Percentiles rank a stretch among this genome's conserved stretches.
These are phyloP conservation scores for Hypoxylon intermedium DNA, from an alignment of 495 filamentous ascomycete genomes.

Conservation along the genomic window DNA sequence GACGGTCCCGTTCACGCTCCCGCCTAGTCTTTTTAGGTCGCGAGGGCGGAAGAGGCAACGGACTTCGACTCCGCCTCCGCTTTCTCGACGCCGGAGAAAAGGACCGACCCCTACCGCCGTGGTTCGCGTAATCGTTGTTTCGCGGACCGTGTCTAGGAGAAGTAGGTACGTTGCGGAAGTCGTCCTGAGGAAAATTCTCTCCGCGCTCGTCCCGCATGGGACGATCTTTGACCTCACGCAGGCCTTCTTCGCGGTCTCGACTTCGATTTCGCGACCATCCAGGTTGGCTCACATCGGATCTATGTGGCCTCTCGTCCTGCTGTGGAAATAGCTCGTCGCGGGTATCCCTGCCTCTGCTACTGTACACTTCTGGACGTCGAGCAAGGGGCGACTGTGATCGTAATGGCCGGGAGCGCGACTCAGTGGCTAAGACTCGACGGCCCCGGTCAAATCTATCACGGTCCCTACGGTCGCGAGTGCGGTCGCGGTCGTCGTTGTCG, in stretches of 20 bases:
- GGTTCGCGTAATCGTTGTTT: constrained; percentile 28
- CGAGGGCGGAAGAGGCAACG: constrained; percentile 34
- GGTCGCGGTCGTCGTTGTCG: constrained; percentile 39
- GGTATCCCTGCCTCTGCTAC: constrained; percentile 25
- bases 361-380: constrained; percentile 22
- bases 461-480: constrained; percentile 40
- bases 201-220: constrained; percentile 25
- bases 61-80: constrained; percentile 40
- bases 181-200: constrained; percentile 20
- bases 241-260: constrained; percentile 14
- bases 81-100: constrained; percentile 44
- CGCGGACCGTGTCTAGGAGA: constrained; percentile 38
- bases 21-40: constrained; percentile 41
- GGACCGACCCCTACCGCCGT: constrained; percentile 35
- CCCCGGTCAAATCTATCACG: constrained; percentile 35
- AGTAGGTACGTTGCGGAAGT: constrained; percentile 33
- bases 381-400: constrained; percentile 39
- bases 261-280: constrained; percentile 36
- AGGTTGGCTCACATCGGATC: constrained; percentile 35
- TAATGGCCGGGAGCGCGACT: constrained; percentile 22
- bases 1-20: constrained; percentile 41
- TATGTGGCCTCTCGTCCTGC: constrained; percentile 28
- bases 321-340: constrained; percentile 26
- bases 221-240: constrained; percentile 34
- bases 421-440: constrained; percentile 29